These are phyloP conservation scores for Alternaria sp. DNA, from an alignment of 2,329 filamentous ascomycete species.

Conservation along the genomic window DNA sequence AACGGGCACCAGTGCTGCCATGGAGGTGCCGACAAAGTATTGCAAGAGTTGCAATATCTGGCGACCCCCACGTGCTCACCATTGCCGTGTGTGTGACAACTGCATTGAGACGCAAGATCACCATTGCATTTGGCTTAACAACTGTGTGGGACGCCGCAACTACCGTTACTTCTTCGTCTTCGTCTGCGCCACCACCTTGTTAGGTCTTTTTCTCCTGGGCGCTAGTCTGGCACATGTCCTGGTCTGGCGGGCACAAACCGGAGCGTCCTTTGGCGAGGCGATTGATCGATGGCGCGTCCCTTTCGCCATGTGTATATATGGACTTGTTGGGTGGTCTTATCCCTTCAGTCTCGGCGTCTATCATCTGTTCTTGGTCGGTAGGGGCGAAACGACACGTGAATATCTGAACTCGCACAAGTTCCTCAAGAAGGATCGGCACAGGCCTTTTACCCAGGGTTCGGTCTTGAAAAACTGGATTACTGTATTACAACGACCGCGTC, in stretches of 20 bases:
- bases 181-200: constrained; percentile 77
- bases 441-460: constrained; percentile 84
- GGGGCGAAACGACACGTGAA: constrained; percentile 94
- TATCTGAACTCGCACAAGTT: constrained; percentile 98
- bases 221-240: constrained; percentile 83
- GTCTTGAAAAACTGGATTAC: constrained; percentile 79
- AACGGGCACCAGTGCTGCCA: constrained; percentile 77
- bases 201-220: constrained; percentile 77
- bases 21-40: constrained; percentile 98
- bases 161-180: constrained; percentile 98
- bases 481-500: constrained; percentile 82
- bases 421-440: constrained; percentile 85
- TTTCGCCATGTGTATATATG: constrained; percentile 89
- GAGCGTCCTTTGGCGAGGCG: constrained; percentile 72
- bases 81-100: constrained; percentile 96
- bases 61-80: constrained; percentile 93
- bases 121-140: constrained; percentile 99
- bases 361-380: constrained; percentile 87
- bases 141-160: constrained; percentile 95
- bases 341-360: constrained; percentile 85
- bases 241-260: constrained; percentile 70
- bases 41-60: constrained; percentile 98
- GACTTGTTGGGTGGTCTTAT: constrained; percentile 76
- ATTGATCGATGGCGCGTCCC: constrained; percentile 77
- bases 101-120: constrained; percentile 98